These are phyloP conservation scores for Aphanomyces cochlioides DNA, from an alignment of 352 stramenopile species.

Conservation along the genomic window DNA sequence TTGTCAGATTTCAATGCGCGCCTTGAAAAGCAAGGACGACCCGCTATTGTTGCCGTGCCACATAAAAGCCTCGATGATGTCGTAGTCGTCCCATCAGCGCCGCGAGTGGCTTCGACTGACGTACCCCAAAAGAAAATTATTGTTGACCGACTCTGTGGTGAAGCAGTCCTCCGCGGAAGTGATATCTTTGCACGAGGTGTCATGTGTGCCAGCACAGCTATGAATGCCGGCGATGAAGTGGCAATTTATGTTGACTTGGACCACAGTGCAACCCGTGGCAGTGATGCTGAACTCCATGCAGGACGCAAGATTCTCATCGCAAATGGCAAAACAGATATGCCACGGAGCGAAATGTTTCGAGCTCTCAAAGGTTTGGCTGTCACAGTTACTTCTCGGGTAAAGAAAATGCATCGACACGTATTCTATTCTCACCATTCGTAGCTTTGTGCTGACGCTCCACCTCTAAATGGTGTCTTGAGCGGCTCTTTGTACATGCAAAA, in stretches of 20 bases:
- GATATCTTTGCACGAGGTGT: slow-evolving; percentile 92
- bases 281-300: slow-evolving; percentile 58
- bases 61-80: slow-evolving; percentile 55
- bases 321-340: slow-evolving; percentile 63
- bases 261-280: slow-evolving; percentile 70
- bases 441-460: slow-evolving; percentile 71
- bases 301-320: slow-evolving; percentile 80
- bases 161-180: slow-evolving; percentile 90
- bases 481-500: slow-evolving; percentile 92
- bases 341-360: slow-evolving; percentile 75
- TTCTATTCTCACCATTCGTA: not conserved
- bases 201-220: slow-evolving; percentile 84
- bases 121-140: slow-evolving; percentile 59
- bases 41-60: slow-evolving; percentile 38
- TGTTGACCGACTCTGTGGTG: slow-evolving; percentile 88
- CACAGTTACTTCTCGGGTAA: slow-evolving; percentile 55
- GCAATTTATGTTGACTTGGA: slow-evolving; percentile 85
- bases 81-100: slow-evolving; percentile 62
- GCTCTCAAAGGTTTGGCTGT: slow-evolving; percentile 60
- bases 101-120: slow-evolving; percentile 37
- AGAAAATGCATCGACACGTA: not conserved
- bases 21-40: slow-evolving; percentile 42
- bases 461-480: slow-evolving; percentile 81
- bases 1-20: slow-evolving; percentile 55
- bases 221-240: slow-evolving; percentile 71